Conservation (phyloP, 257 asterid genomes). For the Rhazya stricta region DNA sequence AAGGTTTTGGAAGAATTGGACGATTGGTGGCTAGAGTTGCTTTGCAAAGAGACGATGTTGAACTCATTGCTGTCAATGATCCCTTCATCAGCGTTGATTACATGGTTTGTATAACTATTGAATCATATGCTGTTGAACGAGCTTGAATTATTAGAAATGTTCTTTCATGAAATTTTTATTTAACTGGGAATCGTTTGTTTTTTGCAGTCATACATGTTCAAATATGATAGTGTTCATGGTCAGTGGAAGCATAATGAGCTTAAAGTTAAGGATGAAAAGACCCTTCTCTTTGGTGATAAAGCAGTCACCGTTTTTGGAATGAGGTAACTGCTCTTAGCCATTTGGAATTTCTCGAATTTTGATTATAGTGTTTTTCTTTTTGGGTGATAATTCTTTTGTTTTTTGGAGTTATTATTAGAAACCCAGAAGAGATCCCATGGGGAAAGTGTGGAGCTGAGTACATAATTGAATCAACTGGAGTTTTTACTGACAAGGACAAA, state of each 20-base stretch:
- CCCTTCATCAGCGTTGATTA: slow-evolving; percentile 56
- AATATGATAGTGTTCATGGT: slow-evolving; percentile 25
- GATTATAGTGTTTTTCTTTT: too few species aligned
- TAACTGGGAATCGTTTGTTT: neutral
- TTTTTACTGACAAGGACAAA: slow-evolving; percentile 71
- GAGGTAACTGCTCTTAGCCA: neutral
- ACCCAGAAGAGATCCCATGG: slow-evolving; percentile 81
- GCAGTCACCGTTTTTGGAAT: slow-evolving; percentile 16
- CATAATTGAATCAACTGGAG: slow-evolving; percentile 75
- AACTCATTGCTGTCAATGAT: slow-evolving; percentile 64
- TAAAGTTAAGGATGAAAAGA: slow-evolving; percentile 21
- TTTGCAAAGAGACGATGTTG: slow-evolving; percentile 55
- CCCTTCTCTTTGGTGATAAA: slow-evolving; percentile 23
- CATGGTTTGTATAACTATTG: slow-evolving; percentile 35
- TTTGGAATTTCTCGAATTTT: neutral
- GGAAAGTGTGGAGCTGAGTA: slow-evolving; percentile 66
- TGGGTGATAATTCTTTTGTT: neutral
- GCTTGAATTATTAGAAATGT: too few species aligned
- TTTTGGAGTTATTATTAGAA: slow-evolving; percentile 24
- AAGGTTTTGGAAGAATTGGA: slow-evolving; percentile 67
- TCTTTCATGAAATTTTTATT: neutral
- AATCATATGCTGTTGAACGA: neutral
- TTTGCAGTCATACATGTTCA: slow-evolving; percentile 22
- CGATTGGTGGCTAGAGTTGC: slow-evolving; percentile 62
- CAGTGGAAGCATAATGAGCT: slow-evolving; percentile 25